Percentiles rank a stretch among this genome's conserved stretches.
Evolutionary conservation across 495 filamentous ascomycete species (phyloP).

Genomic region (Aspergillus baeticus): DNA sequence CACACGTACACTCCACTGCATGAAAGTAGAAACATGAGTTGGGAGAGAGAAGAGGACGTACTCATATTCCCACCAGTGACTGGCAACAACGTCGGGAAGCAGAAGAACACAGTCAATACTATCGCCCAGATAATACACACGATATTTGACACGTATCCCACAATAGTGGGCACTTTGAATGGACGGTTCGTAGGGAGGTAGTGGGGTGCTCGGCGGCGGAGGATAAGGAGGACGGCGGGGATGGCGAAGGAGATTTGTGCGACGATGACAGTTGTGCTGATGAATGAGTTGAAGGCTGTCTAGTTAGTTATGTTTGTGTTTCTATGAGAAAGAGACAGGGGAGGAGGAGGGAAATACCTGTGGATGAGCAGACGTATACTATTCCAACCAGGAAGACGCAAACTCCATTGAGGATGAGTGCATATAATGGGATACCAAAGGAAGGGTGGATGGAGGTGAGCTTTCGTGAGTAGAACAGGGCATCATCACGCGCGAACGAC

Average conservation of each 20-base stretch:
- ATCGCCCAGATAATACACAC: constrained; percentile 18
- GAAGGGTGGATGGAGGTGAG: constrained; percentile 18
- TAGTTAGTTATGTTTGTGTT: not conserved
- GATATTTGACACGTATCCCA: constrained; percentile 23
- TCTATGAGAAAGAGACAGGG: not conserved
- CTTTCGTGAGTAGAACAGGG: constrained; percentile 24
- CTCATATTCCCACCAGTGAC: constrained; percentile 28
- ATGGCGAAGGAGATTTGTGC: constrained; percentile 29
- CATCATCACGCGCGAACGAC: constrained; percentile 43
- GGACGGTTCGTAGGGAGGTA: constrained; percentile 17
- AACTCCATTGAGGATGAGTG: constrained; percentile 26
- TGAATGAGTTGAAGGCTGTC: constrained; percentile 32
- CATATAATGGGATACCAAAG: constrained; percentile 25
- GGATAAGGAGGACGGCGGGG: constrained; percentile 21
- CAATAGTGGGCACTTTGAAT: constrained; percentile 16
- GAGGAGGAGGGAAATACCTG: constrained; percentile 16
- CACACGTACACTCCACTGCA: too few species aligned
- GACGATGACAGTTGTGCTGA: constrained; percentile 25
- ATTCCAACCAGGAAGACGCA: constrained; percentile 26
- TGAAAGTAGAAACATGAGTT: constrained; percentile 12
- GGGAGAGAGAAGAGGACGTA: constrained; percentile 22
- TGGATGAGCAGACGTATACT: constrained; percentile 30
- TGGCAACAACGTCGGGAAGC: constrained; percentile 24
- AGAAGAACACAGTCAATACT: constrained; percentile 24
- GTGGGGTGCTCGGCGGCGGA: constrained; percentile 10